Conservation (phyloP, 768 basidiomycete species). For the Gloeostereum incarnatum region DNA sequence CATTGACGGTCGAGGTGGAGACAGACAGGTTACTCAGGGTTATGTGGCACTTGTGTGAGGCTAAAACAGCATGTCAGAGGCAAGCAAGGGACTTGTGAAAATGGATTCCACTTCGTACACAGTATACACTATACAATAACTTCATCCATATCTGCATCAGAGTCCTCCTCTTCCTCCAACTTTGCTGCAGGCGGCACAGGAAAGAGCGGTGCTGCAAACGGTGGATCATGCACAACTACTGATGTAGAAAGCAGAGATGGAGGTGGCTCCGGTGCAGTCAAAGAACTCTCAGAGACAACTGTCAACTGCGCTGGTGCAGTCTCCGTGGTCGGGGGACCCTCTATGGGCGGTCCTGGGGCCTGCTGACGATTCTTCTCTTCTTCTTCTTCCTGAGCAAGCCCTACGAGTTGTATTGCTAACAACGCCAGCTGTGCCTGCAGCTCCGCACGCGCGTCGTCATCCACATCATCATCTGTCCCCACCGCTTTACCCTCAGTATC, state of each 20-base stretch:
- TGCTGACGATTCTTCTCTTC: background rate
- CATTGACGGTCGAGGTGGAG: too few species aligned
- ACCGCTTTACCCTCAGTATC: slow-evolving; percentile 7
- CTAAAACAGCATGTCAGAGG: too few species aligned
- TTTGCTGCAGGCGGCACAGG: background rate
- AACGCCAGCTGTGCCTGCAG: slow-evolving; percentile 68
- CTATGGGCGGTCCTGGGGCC: background rate
- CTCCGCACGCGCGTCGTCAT: slow-evolving; percentile 47
- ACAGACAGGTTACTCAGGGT: too few species aligned
- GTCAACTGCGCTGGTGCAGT: background rate
- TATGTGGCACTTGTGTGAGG: too few species aligned
- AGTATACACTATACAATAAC: background rate
- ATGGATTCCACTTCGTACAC: too few species aligned
- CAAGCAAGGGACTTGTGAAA: too few species aligned
- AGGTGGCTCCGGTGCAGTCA: background rate
- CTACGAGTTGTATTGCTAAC: slow-evolving; percentile 62
- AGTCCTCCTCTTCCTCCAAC: background rate
- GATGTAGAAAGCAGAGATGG: background rate
- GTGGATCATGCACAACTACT: background rate
- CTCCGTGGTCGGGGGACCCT: background rate
- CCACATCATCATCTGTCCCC: slow-evolving; percentile 15
- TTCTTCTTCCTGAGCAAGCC: slow-evolving; percentile 37
- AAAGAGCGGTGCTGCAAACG: background rate
- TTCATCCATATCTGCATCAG: background rate
- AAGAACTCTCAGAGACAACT: background rate